A percentile compares a stretch with the other conserved stretches of the same genome.
Evolutionary conservation across 306 rosid genomes (phyloP).

Genomic region (Spatholobus suberectus): DNA sequence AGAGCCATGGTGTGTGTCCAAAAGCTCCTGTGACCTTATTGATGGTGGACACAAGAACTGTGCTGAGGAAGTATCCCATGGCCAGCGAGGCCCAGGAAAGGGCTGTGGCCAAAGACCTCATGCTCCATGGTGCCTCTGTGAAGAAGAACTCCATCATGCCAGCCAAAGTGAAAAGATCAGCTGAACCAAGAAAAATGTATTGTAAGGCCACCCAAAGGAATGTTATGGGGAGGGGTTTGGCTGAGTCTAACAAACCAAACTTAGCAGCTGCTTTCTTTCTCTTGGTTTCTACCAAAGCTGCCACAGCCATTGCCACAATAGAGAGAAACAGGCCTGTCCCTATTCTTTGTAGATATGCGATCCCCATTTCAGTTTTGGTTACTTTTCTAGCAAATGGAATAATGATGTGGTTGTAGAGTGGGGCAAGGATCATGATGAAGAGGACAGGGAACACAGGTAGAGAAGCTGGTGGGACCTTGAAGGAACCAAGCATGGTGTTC

Average conservation of each 20-base stretch:
- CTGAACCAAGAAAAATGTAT: constrained; percentile 77
- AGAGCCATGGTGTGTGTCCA: constrained; percentile 65
- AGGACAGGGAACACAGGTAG: constrained; percentile 75
- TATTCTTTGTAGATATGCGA: constrained; percentile 68
- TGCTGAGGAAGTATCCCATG: constrained; percentile 77
- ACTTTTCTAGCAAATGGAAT: constrained; percentile 61
- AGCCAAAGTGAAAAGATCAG: constrained; percentile 80
- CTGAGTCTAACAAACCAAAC: constrained; percentile 46
- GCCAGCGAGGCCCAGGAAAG: constrained; percentile 83
- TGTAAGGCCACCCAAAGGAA: constrained; percentile 79
- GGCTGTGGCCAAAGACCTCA: constrained; percentile 82
- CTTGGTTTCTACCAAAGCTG: constrained; percentile 81
- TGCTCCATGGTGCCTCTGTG: constrained; percentile 78
- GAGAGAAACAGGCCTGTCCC: constrained; percentile 75
- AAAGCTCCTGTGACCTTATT: constrained; percentile 53
- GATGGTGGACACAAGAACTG: constrained; percentile 64
- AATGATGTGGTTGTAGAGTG: constrained; percentile 64
- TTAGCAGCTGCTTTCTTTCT: constrained; percentile 57
- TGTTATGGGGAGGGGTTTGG: constrained; percentile 65
- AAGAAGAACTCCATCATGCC: constrained; percentile 90
- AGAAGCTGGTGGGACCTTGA: constrained; percentile 86
- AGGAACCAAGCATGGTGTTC: constrained; percentile 69
- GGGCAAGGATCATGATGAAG: constrained; percentile 77
- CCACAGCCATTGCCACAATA: constrained; percentile 77
- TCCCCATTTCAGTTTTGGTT: constrained; percentile 71